Conservation (phyloP, 345 rosid genomes). For the Citrus hindsii region DNA sequence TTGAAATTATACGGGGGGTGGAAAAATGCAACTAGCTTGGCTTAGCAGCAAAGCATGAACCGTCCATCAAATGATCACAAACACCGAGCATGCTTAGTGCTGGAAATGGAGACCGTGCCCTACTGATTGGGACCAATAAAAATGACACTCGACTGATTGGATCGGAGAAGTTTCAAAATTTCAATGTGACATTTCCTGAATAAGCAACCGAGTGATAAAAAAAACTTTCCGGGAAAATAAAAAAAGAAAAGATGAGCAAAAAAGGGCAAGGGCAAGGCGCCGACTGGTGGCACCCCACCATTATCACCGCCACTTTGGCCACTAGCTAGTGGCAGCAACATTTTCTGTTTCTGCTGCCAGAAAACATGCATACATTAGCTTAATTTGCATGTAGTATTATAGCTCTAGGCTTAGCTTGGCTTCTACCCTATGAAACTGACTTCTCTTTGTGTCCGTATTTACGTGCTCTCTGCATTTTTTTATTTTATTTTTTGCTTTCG, state of each 20-base stretch:
- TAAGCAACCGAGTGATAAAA: background rate
- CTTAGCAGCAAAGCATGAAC: constrained; percentile 21
- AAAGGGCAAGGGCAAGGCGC: background rate
- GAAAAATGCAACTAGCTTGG: background rate
- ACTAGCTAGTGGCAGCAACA: too few relatives aligned
- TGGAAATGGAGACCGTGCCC: background rate
- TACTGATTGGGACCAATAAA: background rate
- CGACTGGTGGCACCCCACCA: constrained; percentile 29
- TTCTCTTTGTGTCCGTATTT: too few relatives aligned
- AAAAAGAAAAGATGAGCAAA: background rate
- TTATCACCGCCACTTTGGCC: background rate
- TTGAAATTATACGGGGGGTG: background rate
- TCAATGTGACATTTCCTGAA: background rate
- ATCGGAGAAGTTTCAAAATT: background rate
- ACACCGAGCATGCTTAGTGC: background rate
- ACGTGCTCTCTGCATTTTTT: too few relatives aligned
- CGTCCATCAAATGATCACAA: background rate
- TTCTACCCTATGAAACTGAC: too few relatives aligned
- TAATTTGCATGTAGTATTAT: background rate
- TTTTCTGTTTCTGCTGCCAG: background rate
- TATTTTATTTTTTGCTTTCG: too few relatives aligned
- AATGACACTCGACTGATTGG: background rate
- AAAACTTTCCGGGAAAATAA: background rate
- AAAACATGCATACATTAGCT: background rate
- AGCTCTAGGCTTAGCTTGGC: too few relatives aligned